These are phyloP conservation scores for Coniochaeta sp. DNA, from an alignment of 2,329 filamentous ascomycete genomes.

Conservation along the genomic window DNA sequence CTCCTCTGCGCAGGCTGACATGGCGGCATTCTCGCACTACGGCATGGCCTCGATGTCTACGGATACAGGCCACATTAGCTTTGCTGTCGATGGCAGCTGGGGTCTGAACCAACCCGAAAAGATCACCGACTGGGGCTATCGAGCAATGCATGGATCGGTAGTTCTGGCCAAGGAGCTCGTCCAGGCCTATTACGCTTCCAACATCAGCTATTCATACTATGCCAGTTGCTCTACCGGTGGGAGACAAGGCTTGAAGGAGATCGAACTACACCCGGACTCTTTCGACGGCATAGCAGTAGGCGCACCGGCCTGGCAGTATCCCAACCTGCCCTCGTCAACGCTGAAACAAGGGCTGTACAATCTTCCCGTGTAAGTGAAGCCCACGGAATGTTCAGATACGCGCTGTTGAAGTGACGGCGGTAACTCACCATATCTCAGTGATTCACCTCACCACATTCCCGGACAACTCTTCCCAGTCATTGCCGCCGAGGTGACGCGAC, in stretches of 20 bases:
- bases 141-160: slow-evolving; percentile 38
- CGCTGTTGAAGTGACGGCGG: no score
- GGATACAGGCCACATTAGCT: slow-evolving; percentile 34
- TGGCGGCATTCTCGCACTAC: slow-evolving; percentile 21
- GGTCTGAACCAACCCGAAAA: slow-evolving; percentile 27
- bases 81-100: slow-evolving; percentile 24
- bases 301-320: slow-evolving; percentile 40
- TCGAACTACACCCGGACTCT: slow-evolving; percentile 43
- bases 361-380: slow-evolving; percentile 30
- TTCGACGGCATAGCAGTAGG: slow-evolving; percentile 50
- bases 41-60: slow-evolving; percentile 34
- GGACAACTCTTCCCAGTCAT: slow-evolving; percentile 34
- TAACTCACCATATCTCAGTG: slow-evolving; percentile 6
- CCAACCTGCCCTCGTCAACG: slow-evolving; percentile 34
- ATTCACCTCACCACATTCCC: slow-evolving; percentile 35
- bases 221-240: slow-evolving; percentile 51
- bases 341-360: slow-evolving; percentile 39
- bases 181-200: slow-evolving; percentile 36
- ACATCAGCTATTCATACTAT: slow-evolving; percentile 41
- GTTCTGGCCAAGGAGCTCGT: slow-evolving; percentile 39
- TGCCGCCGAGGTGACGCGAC: slow-evolving; percentile 33
- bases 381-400: no score
- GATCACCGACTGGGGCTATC: slow-evolving; percentile 29
- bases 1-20: slow-evolving; percentile 5
- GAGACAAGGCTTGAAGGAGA: slow-evolving; percentile 46